Conservation (phyloP, 192 early-diverging fungal genomes). For the Coemansia umbellata region DNA sequence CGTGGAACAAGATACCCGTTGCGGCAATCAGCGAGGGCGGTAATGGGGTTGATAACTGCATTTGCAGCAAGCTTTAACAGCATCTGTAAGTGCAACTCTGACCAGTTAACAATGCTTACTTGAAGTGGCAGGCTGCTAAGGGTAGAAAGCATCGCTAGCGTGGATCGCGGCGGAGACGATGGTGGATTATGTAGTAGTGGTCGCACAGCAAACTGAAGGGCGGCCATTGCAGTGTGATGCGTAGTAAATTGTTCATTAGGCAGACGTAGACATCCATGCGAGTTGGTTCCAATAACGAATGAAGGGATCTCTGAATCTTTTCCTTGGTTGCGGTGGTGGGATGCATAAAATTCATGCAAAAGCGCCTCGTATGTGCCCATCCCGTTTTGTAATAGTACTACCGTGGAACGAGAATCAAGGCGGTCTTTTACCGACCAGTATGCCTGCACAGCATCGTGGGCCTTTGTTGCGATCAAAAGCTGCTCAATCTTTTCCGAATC, state of each 20-base stretch:
- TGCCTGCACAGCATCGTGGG: slow-evolving; percentile 57
- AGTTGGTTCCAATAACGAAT: slow-evolving; percentile 53
- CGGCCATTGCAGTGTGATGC: slow-evolving; percentile 57
- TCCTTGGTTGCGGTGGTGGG: slow-evolving; percentile 15
- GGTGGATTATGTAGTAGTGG: slow-evolving; percentile 6
- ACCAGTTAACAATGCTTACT: slow-evolving; percentile 33
- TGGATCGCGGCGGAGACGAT: slow-evolving; percentile 3
- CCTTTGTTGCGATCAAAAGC: slow-evolving; percentile 63
- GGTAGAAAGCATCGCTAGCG: slow-evolving; percentile 22
- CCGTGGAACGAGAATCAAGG: slow-evolving; percentile 48
- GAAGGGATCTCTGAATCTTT: slow-evolving; percentile 24
- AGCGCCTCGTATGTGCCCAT: slow-evolving; percentile 60
- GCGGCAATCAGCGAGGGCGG: slow-evolving; percentile 53
- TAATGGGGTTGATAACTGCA: slow-evolving; percentile 61
- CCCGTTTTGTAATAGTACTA: slow-evolving; percentile 67
- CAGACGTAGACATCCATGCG: slow-evolving; percentile 54
- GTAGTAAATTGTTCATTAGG: slow-evolving; percentile 48
- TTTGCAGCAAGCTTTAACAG: slow-evolving; percentile 64
- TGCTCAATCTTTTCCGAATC: slow-evolving; percentile 35
- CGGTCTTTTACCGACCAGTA: slow-evolving; percentile 50
- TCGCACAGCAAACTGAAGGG: slow-evolving; percentile 48
- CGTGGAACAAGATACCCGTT: slow-evolving; percentile 54
- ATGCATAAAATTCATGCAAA: slow-evolving; percentile 19
- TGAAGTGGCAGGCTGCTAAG: slow-evolving; percentile 26
- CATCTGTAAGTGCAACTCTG: slow-evolving; percentile 46